A percentile compares a stretch with the other conserved stretches of the same genome.
Conservation (phyloP, 306 rosid species). For the Heteromeles arbutifolia region DNA sequence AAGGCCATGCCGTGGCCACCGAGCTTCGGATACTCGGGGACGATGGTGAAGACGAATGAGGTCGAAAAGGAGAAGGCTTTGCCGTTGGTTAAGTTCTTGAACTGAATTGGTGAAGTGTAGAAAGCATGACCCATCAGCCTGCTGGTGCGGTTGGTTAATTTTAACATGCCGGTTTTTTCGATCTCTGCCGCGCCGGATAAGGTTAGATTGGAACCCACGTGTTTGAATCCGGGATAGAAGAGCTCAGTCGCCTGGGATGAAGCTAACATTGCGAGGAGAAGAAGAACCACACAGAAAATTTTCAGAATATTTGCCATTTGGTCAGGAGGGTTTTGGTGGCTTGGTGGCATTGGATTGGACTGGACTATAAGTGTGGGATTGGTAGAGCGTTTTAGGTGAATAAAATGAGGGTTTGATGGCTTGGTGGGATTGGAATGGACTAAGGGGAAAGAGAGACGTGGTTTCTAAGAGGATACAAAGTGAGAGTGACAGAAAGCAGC, state of each 20-base stretch:
- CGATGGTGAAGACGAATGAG: constrained; percentile 49
- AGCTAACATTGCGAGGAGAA: constrained; percentile 28
- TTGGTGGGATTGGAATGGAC: background rate
- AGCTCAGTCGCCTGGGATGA: constrained; percentile 32
- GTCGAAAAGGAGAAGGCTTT: constrained; percentile 69
- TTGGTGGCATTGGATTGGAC: background rate
- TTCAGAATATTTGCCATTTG: constrained; percentile 31
- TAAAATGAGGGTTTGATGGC: background rate
- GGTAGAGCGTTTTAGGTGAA: background rate
- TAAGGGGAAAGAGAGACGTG: background rate
- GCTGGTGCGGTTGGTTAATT: constrained; percentile 51
- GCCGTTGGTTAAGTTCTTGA: constrained; percentile 51
- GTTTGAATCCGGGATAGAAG: constrained; percentile 48
- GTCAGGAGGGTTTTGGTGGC: background rate
- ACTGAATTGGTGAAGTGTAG: constrained; percentile 35
- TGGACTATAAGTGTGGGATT: background rate
- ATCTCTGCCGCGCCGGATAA: constrained; percentile 44
- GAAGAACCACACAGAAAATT: constrained; percentile 13
- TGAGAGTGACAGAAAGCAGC: constrained; percentile 2
- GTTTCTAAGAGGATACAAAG: background rate
- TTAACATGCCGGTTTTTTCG: constrained; percentile 36
- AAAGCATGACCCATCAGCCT: constrained; percentile 52
- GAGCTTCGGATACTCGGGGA: constrained; percentile 72
- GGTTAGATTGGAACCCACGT: constrained; percentile 33
- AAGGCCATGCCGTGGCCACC: constrained; percentile 93